Percentiles rank a stretch among this genome's conserved stretches.
These are phyloP conservation scores for Ensete ventricosum DNA, from an alignment of 176 grass and related monocot genomes.

Conservation along the genomic window DNA sequence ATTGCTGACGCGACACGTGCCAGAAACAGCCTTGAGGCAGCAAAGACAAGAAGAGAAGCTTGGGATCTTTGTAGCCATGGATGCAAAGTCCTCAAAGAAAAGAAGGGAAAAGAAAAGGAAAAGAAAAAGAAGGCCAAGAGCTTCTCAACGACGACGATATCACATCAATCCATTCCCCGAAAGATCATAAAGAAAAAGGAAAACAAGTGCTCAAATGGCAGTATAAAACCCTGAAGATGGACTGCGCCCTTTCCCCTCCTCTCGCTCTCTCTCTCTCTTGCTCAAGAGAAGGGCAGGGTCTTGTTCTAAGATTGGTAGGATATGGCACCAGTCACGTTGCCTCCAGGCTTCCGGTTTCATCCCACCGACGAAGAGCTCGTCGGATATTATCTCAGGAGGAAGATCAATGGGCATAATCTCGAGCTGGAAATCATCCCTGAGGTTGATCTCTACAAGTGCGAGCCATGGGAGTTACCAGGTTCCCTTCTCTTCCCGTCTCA, in stretches of 20 bases:
- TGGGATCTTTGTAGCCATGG: slow-evolving; percentile 51
- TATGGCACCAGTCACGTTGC: slow-evolving; percentile 78
- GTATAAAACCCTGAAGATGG: slow-evolving; percentile 49
- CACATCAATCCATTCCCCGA: not conserved
- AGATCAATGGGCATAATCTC: slow-evolving; percentile 81
- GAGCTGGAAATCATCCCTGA: slow-evolving; percentile 90
- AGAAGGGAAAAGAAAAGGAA: not conserved
- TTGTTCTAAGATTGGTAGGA: too few relatives aligned
- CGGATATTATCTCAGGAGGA: slow-evolving; percentile 84
- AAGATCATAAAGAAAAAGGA: slow-evolving; percentile 17
- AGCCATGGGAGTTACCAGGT: slow-evolving; percentile 93
- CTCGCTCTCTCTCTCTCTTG: slow-evolving; percentile 13
- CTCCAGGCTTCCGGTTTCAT: slow-evolving; percentile 89
- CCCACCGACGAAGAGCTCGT: slow-evolving; percentile 91
- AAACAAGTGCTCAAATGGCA: slow-evolving; percentile 27
- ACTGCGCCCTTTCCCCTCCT: slow-evolving; percentile 28
- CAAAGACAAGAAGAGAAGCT: slow-evolving; percentile 69
- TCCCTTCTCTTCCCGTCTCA: slow-evolving; percentile 13
- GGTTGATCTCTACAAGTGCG: slow-evolving; percentile 97
- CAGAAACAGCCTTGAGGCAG: slow-evolving; percentile 2
- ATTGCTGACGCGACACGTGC: slow-evolving; percentile 28
- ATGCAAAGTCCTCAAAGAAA: slow-evolving; percentile 28
- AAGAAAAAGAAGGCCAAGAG: slow-evolving; percentile 13
- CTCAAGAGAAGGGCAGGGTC: slow-evolving; percentile 9
- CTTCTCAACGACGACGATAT: slow-evolving; percentile 51